phyloP scores from a whole-genome alignment of 192 early-diverging fungal species.

The Backusella morwellensis region DNA sequence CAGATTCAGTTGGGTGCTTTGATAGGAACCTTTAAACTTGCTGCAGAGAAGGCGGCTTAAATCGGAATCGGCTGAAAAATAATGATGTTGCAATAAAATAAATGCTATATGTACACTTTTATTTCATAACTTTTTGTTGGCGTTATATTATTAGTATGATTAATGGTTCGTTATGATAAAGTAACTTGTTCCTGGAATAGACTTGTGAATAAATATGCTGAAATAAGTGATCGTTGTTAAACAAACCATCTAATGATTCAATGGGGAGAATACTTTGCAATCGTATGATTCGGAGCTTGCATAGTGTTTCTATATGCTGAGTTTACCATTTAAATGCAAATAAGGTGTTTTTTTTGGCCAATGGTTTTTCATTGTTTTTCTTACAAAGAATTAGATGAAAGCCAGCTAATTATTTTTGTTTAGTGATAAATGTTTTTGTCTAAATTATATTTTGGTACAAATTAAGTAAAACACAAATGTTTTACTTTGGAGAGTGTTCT shows the following conservation, averaged over 20 bases:
- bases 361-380: not conserved
- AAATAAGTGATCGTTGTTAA: too few species aligned
- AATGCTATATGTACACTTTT: not conserved
- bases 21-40: conserved; percentile 84
- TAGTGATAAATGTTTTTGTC: not conserved
- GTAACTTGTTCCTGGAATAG: too few species aligned
- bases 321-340: not conserved
- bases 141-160: not conserved
- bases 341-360: not conserved
- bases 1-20: conserved; percentile 86
- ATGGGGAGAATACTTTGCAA: too few species aligned
- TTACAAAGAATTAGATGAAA: not conserved
- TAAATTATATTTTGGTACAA: not conserved
- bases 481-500: not conserved
- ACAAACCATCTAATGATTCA: too few species aligned
- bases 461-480: not conserved
- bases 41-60: conserved; percentile 12
- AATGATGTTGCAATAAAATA: not conserved
- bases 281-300: too few species aligned
- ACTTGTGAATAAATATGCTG: too few species aligned
- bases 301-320: not conserved
- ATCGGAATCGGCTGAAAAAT: not conserved
- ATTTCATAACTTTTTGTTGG: not conserved
- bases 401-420: too few species aligned
- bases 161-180: too few species aligned